Base-by-base conservation (phyloP, 2,329 filamentous ascomycete species). In the Alternaria angustiovoidea region DNA sequence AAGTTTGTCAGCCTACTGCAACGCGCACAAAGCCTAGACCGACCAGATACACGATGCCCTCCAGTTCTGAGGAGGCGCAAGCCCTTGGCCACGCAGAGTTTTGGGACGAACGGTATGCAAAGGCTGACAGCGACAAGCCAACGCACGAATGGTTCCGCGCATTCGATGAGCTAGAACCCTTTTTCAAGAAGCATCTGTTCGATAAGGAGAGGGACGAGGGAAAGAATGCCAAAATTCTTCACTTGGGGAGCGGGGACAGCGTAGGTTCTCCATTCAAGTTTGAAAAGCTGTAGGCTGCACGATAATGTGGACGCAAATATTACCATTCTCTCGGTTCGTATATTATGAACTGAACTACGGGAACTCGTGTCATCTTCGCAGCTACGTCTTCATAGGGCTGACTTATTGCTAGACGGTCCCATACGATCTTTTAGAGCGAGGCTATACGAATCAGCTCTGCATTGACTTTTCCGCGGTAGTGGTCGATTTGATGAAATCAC, bases 201-300 rank as follows among this genome's bases (percentile, higher is more conserved):
- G 52, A 71, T 7, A 59, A 68, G 1, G 66, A 69, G 16, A 61
- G 61, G 9, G 61, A 79, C 0, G 64, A 74, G 0, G 68, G 73
- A n/a, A 67, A 59, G 18, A 9, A 28, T 16, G 82, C 82, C 0
- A 60, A 72, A 11, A 81, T 88, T n/a, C 67, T 88, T 14, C 86
- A 88, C 71, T 75, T 88, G 5, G 86, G 86, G 0, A 86, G 81
- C 8, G 86, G 86, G 7, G 85, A 88, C 65, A 88, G 85, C 71
- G 86, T 87, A 70, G 20, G 55, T 54, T 18, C 22, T 26, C 18
- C 39, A 14, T n/a, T 16, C 5, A 9, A n/a, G 1, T 16, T 42
- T 22, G 46, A 2, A 51, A 34, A 6, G 11, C 5, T 28, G 12
- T 18, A 18, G 18, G n/a, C 16, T 42, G 24, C 32, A 3, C 44